Evolutionary conservation across 345 rosid species (phyloP).

Genomic region (Mangifera indica): DNA sequence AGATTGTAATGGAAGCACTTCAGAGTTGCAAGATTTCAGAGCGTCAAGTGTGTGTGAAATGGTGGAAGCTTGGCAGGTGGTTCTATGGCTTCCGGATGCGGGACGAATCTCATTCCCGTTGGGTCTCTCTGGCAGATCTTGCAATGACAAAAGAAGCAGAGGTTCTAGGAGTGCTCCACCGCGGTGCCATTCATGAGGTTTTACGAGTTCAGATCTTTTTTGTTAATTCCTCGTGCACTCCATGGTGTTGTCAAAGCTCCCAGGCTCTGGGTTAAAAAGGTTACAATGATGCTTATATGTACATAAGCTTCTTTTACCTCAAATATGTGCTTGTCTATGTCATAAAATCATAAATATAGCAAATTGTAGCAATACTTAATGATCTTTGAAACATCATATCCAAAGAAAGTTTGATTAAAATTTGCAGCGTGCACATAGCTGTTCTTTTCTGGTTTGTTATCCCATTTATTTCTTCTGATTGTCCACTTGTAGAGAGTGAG

Average conservation of each 20-base stretch:
- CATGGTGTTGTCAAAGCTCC: conserved; percentile 32
- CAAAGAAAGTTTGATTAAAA: neutral
- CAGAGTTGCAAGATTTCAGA: conserved; percentile 45
- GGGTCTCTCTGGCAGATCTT: conserved; percentile 47
- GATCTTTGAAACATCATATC: neutral
- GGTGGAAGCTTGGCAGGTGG: conserved; percentile 80
- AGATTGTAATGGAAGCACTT: conserved; percentile 39
- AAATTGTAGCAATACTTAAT: too few species aligned
- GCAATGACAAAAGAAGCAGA: conserved; percentile 39
- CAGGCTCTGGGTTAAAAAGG: conserved; percentile 2
- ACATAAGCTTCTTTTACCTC: neutral
- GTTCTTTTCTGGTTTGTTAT: neutral
- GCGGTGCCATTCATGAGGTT: conserved; percentile 72
- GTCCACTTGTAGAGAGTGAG: too few species aligned
- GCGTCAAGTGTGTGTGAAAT: conserved; percentile 51
- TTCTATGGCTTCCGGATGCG: conserved; percentile 60
- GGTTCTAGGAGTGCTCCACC: conserved; percentile 52
- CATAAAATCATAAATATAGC: too few species aligned
- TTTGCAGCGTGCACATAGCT: neutral
- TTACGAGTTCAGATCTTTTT: conserved; percentile 54
- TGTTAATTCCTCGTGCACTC: conserved; percentile 26
- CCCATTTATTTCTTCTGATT: neutral
- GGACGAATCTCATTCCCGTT: conserved; percentile 56
- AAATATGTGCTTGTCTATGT: too few species aligned
- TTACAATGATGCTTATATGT: neutral